Evolutionary conservation across 495 filamentous ascomycete species (phyloP), one percentile per base, ranked within the genome.

Genomic region (Cercophora sp.): DNA sequence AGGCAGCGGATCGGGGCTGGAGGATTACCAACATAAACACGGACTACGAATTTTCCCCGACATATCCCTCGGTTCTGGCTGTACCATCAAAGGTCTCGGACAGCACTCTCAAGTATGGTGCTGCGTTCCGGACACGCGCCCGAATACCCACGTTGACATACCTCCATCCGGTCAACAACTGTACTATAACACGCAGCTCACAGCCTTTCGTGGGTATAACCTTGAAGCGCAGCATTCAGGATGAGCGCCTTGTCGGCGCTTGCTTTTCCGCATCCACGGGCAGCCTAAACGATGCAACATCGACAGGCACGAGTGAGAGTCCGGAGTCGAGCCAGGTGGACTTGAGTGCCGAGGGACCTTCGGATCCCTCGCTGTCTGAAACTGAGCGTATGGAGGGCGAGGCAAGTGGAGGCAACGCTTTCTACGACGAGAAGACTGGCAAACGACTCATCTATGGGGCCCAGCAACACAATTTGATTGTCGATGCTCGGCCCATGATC

Each of bases 111-210:
- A 96, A 95, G 55, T 96, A 99, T 63, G 94, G 92, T 9, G 87
- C 87, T 54, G 76, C 79, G 52, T 97, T 92, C 70, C 85, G 93
- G 27, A 97, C 93, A 0, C 80, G 89, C 43, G 82, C 83, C 40
- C 82, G 93, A 51, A 88, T 99, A 70, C 93, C 93, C 15, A 86
- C 84, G 8, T 73, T 97, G 29, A 87, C 88, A 25, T 99, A 99
- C 64, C 80, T 96, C 9, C 93, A 99, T 67, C 90, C 93, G 1
- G 78, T 97, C 52, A 99, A 97, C 69, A 95, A 94, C 65, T 96
- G 93, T 66, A 91, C 91, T 22, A 97, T 99, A 55, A 96, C 92
- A 3, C 78, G 93, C 55, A 94, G 91, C 63, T 93, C 94, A 3
- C 93, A 99, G 69, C 93, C 93, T 2, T 70, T 95, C 51, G 87